Evolutionary conservation across 257 asterid species (phyloP).

Genomic region (Solanum appendiculatum): DNA sequence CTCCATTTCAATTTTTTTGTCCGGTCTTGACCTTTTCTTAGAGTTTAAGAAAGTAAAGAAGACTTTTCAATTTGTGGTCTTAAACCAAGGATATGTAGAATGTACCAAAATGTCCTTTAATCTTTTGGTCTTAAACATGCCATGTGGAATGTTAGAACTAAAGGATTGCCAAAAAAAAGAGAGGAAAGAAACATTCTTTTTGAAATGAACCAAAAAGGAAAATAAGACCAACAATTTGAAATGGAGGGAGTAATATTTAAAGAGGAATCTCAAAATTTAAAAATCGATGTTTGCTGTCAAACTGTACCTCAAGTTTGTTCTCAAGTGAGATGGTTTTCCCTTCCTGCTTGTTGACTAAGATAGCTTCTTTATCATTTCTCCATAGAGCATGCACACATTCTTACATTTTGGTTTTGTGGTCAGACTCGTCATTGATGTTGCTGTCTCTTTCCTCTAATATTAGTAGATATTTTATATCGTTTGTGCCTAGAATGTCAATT

Average conservation of each 20-base stretch:
- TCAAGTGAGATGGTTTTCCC: background rate
- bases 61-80: background rate
- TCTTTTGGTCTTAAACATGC: background rate
- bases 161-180: background rate
- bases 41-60: background rate
- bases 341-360: background rate
- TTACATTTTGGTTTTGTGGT: background rate
- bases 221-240: background rate
- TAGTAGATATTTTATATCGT: background rate
- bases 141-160: background rate
- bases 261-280: background rate
- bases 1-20: background rate
- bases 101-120: background rate
- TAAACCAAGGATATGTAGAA: background rate
- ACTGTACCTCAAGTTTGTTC: background rate
- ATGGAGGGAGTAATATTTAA: background rate
- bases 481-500: background rate
- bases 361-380: background rate
- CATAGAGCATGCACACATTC: background rate
- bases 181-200: background rate
- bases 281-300: background rate
- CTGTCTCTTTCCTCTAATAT: background rate
- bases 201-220: background rate
- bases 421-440: background rate
- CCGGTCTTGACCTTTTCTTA: background rate